These are phyloP conservation scores for Backusella psychrophila DNA, from an alignment of 192 early-diverging fungal genomes.

Conservation along the genomic window DNA sequence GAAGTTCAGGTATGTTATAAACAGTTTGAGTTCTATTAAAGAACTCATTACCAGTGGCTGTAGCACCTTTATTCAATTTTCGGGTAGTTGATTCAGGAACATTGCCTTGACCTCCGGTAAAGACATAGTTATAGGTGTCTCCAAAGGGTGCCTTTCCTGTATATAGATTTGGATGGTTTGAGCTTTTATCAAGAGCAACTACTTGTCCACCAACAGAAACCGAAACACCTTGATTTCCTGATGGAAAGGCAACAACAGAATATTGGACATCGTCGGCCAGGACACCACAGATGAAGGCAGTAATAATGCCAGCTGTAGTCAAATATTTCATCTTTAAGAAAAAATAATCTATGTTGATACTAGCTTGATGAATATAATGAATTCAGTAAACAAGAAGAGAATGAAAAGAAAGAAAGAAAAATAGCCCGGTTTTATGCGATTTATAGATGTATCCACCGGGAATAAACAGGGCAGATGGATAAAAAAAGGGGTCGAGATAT, in stretches of 20 bases:
- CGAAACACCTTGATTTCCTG: slow-evolving; percentile 17
- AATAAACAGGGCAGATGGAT: not conserved
- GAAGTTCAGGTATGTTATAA: slow-evolving; percentile 31
- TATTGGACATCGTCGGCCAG: slow-evolving; percentile 31
- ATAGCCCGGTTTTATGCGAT: not conserved
- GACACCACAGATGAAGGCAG: slow-evolving; percentile 6
- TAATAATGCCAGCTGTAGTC: slow-evolving; percentile 7
- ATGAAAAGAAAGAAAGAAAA: not conserved
- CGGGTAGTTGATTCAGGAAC: slow-evolving; percentile 23
- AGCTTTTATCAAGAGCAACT: slow-evolving; percentile 5
- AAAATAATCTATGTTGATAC: not conserved
- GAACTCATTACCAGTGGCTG: slow-evolving; percentile 45
- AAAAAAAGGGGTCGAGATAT: not conserved
- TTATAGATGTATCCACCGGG: not conserved
- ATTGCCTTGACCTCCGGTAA: slow-evolving; percentile 13
- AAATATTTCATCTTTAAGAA: slow-evolving; percentile 18
- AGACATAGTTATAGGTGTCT: slow-evolving; percentile 28
- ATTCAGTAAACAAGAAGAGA: not conserved
- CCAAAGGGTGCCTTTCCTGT: slow-evolving; percentile 27
- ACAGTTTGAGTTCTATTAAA: slow-evolving; percentile 45
- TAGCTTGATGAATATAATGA: not conserved
- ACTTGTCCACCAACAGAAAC: slow-evolving; percentile 33
- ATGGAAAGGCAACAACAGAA: slow-evolving; percentile 35
- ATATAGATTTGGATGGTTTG: slow-evolving; percentile 23
- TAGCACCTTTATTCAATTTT: slow-evolving; percentile 20